phyloP scores from a whole-genome alignment of 495 filamentous ascomycete species.

The Neurospora sp. region DNA sequence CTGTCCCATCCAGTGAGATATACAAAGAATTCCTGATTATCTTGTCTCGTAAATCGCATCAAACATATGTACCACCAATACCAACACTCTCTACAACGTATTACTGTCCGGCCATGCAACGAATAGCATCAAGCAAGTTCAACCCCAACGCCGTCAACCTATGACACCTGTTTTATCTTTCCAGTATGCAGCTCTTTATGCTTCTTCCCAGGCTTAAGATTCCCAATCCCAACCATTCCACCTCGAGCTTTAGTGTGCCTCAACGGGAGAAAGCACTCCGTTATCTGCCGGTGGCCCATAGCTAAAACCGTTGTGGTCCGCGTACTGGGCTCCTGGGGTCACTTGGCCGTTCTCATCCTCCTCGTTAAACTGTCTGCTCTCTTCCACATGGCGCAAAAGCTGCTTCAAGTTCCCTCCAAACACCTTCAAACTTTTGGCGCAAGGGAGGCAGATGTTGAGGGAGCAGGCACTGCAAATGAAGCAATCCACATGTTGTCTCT shows the following conservation, averaged over 20 bases:
- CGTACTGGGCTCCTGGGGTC: background rate
- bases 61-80: background rate
- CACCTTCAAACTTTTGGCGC: conserved; percentile 5
- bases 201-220: background rate
- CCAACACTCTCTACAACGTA: background rate
- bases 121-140: background rate
- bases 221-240: background rate
- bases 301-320: background rate
- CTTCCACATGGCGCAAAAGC: conserved; percentile 9
- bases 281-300: background rate
- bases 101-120: background rate
- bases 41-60: background rate
- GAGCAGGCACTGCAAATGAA: conserved; percentile 21
- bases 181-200: background rate
- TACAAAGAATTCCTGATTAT: background rate
- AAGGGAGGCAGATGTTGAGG: conserved; percentile 16
- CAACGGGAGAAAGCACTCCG: background rate
- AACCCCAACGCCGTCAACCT: background rate
- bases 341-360: background rate
- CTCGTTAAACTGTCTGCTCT: background rate
- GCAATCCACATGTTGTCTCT: conserved; percentile 12
- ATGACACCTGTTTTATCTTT: background rate
- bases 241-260: background rate
- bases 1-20: background rate
- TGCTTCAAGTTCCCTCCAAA: conserved; percentile 11